These are phyloP conservation scores for Leccinum insolens DNA, from an alignment of 1,284 basidiomycete genomes.

Conservation along the genomic window DNA sequence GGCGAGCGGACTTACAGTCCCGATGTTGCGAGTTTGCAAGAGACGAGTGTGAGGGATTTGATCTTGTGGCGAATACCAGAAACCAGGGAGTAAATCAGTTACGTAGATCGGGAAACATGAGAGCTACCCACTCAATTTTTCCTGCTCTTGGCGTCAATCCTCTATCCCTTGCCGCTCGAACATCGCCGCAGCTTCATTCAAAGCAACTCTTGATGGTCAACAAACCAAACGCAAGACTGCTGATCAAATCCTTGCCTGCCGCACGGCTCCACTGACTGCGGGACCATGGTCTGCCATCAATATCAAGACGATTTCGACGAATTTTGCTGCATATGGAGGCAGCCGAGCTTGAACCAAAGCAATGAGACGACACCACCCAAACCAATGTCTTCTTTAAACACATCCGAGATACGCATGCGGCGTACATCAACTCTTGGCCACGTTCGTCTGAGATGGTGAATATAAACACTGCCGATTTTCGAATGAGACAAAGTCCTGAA, in stretches of 20 bases:
- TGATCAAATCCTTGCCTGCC: slow-evolving; percentile 94
- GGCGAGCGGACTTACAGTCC: slow-evolving; percentile 31
- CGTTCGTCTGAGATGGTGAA: slow-evolving; percentile 99
- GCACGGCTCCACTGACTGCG: slow-evolving; percentile 97
- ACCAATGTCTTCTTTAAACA: slow-evolving; percentile 98
- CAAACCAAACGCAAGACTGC: slow-evolving; percentile 69
- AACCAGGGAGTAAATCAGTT: slow-evolving; percentile 48
- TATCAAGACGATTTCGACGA: slow-evolving; percentile 99
- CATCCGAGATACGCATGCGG: slow-evolving; percentile 98
- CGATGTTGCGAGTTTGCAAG: slow-evolving; percentile 34
- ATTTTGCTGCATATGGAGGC: slow-evolving; percentile 87
- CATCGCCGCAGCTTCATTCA: slow-evolving; percentile 65
- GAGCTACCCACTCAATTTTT: slow-evolving; percentile 81
- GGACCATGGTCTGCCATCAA: slow-evolving; percentile 98
- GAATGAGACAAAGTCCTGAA: slow-evolving; percentile 97
- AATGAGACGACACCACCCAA: slow-evolving; percentile 96
- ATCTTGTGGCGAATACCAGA: slow-evolving; percentile 99
- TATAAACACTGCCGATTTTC: slow-evolving; percentile 99
- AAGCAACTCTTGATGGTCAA: too few relatives aligned
- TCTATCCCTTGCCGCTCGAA: slow-evolving; percentile 88
- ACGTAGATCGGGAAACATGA: neutral
- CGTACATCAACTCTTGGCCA: slow-evolving; percentile 97
- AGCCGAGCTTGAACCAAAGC: slow-evolving; percentile 97
- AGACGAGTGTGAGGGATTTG: slow-evolving; percentile 78
- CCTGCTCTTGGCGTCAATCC: slow-evolving; percentile 94